Evolutionary conservation across 2,329 filamentous ascomycete genomes (phyloP).

Genomic region (Blastomyces gilchristii): DNA sequence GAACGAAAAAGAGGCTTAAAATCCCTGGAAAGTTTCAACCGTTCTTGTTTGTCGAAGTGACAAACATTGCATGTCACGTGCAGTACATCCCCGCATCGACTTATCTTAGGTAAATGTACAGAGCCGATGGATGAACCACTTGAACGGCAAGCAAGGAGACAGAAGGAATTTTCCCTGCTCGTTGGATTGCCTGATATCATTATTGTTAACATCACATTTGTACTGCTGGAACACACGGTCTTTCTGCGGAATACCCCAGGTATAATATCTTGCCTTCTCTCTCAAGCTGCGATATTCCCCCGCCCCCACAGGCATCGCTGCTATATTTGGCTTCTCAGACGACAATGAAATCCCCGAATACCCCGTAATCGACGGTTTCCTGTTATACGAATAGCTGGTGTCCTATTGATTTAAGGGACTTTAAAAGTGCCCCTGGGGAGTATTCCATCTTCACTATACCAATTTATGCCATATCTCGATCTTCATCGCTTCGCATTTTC

Average conservation of each 20-base stretch:
- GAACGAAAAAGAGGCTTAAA: background rate
- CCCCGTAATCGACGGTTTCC: background rate
- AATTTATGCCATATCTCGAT: background rate
- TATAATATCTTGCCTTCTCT: background rate
- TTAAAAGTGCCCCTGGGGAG: too few relatives aligned
- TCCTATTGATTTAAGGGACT: background rate
- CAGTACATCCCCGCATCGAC: too few relatives aligned
- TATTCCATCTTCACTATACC: background rate
- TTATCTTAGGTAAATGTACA: too few relatives aligned
- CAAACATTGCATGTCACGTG: too few relatives aligned
- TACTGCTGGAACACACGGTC: background rate
- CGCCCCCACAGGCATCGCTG: background rate
- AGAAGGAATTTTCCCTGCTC: background rate
- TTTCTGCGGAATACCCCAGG: background rate
- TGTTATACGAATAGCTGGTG: background rate
- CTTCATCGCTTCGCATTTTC: background rate
- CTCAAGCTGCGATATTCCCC: background rate
- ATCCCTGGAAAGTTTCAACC: too few relatives aligned
- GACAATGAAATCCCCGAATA: conserved; percentile 1
- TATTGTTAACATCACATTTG: background rate
- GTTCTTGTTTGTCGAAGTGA: too few relatives aligned
- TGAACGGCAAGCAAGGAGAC: background rate
- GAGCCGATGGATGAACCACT: background rate
- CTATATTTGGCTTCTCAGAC: background rate
- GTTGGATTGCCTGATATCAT: background rate